phyloP scores from a whole-genome alignment of 148 eudicot species.

The Chenopodium album region DNA sequence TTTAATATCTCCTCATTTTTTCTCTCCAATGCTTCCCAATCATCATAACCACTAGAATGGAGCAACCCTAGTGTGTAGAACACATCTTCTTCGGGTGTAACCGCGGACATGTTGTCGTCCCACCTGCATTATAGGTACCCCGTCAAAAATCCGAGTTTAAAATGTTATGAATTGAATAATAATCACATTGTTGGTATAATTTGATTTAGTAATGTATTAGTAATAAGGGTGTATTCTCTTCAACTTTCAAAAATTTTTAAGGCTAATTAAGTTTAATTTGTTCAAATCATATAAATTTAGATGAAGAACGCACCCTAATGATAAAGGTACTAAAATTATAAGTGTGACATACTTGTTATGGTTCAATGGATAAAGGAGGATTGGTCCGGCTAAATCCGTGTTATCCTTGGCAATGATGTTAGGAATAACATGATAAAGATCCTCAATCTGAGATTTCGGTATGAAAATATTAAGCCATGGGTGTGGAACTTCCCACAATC shows the following conservation, averaged over 20 bases:
- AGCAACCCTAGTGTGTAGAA: constrained; percentile 74
- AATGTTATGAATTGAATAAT: too few relatives aligned
- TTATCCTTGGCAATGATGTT: constrained; percentile 44
- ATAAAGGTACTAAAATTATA: too few relatives aligned
- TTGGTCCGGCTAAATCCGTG: constrained; percentile 42
- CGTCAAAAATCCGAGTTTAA: neutral
- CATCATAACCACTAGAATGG: constrained; percentile 44
- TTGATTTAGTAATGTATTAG: too few relatives aligned
- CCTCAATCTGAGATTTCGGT: constrained; percentile 58
- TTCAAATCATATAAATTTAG: too few relatives aligned
- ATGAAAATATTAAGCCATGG: constrained; percentile 92
- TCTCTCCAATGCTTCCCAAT: constrained; percentile 44
- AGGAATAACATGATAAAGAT: constrained; percentile 52
- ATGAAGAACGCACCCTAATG: too few relatives aligned
- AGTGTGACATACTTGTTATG: constrained; percentile 51
- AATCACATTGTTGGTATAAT: neutral
- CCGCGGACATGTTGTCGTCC: constrained; percentile 79
- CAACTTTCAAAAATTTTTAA: too few relatives aligned
- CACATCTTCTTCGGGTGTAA: constrained; percentile 69
- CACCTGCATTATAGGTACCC: constrained; percentile 45
- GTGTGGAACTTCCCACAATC: constrained; percentile 73
- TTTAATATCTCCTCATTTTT: constrained; percentile 51
- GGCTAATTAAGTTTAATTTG: too few relatives aligned
- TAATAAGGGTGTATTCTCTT: too few relatives aligned
- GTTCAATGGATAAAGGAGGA: constrained; percentile 77